These are phyloP conservation scores for Gossypium gossypioides DNA, from an alignment of 441 rosid genomes.

Conservation along the genomic window DNA sequence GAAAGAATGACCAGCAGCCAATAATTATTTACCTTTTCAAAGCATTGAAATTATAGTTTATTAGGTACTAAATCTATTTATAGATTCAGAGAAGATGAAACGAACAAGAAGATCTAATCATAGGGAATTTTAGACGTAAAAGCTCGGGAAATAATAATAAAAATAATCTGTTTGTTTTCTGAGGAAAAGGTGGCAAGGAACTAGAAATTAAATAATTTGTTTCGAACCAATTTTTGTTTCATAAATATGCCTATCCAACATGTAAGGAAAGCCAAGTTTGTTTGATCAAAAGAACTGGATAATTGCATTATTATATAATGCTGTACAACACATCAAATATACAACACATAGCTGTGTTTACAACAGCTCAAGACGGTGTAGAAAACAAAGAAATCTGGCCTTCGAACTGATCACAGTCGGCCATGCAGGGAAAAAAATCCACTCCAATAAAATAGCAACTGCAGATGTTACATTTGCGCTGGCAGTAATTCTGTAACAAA, in stretches of 20 bases:
- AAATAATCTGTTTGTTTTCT: not conserved
- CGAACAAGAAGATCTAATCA: not conserved
- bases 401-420: not conserved
- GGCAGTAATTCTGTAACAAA: conserved; percentile 20
- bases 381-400: conserved; percentile 3
- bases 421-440: not conserved
- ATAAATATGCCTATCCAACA: not conserved
- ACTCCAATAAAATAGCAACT: not conserved
- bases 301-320: conserved; percentile 8
- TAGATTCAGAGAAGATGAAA: not conserved
- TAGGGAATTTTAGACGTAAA: not conserved
- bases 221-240: not conserved
- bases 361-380: conserved; percentile 11
- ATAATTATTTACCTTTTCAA: not conserved
- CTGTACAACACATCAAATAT: conserved; percentile 11
- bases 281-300: not conserved
- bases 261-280: not conserved
- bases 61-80: not conserved
- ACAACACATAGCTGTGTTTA: conserved; percentile 11
- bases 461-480: not conserved
- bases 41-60: not conserved
- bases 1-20: not conserved
- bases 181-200: not conserved
- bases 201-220: not conserved
- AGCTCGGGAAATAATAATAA: not conserved